A percentile compares a stretch with the other conserved stretches of the same genome.
phyloP scores from a whole-genome alignment of 1,284 basidiomycete species.

The Ceratobasidium sp. region DNA sequence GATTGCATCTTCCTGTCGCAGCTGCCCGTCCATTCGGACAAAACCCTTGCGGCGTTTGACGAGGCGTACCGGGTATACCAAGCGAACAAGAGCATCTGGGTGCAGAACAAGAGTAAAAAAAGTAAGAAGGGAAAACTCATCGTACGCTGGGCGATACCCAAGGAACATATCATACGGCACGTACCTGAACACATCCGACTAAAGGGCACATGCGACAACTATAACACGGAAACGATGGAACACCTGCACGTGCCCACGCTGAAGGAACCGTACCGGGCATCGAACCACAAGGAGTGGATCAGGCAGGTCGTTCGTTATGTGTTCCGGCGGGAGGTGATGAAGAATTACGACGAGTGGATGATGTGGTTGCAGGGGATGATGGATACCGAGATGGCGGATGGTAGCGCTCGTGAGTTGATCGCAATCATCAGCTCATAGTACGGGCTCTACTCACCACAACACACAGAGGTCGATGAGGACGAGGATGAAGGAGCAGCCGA shows the following conservation, averaged over 20 bases:
- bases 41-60: neutral
- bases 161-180: neutral
- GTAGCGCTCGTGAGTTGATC: neutral
- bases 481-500: no score
- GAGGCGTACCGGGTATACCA: neutral
- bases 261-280: neutral
- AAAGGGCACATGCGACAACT: constrained; percentile 24
- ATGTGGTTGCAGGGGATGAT: neutral
- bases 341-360: neutral
- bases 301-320: neutral
- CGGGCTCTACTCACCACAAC: no score
- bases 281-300: neutral
- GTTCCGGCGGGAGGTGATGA: neutral
- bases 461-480: no score
- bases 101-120: neutral
- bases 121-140: constrained; percentile 25
- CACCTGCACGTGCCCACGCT: neutral
- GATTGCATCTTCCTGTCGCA: constrained; percentile 7
- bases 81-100: neutral
- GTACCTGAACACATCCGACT: neutral
- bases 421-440: no score
- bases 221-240: constrained; percentile 21
- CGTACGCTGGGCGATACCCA: constrained; percentile 2
- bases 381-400: neutral
- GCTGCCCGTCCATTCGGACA: neutral